Evolutionary conservation across 805 yeast species (phyloP).

Genomic region (Cyberlindnera veronae): DNA sequence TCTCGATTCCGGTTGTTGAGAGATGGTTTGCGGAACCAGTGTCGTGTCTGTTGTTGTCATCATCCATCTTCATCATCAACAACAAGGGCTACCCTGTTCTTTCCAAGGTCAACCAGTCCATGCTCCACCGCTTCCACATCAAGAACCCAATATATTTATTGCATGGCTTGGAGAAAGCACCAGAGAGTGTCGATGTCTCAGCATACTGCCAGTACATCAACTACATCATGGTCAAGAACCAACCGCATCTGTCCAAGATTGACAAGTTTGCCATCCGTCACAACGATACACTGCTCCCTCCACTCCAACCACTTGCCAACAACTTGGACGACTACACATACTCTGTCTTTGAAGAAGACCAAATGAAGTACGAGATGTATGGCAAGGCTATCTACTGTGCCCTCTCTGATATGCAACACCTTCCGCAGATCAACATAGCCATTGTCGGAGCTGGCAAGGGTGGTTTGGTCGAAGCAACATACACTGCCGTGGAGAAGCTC

Average conservation of each 20-base stretch:
- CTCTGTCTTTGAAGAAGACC: slow-evolving; percentile 67
- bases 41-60: slow-evolving; percentile 50
- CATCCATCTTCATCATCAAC: slow-evolving; percentile 54
- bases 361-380: slow-evolving; percentile 64
- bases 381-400: slow-evolving; percentile 23
- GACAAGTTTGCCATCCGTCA: slow-evolving; percentile 32
- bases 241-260: slow-evolving; percentile 28
- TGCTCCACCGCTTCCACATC: slow-evolving; percentile 42
- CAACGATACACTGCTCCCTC: slow-evolving; percentile 37
- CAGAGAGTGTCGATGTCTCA: slow-evolving; percentile 30
- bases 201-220: slow-evolving; percentile 43
- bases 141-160: slow-evolving; percentile 42
- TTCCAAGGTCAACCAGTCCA: slow-evolving; percentile 50
- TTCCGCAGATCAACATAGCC: slow-evolving; percentile 38
- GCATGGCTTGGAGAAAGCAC: slow-evolving; percentile 50
- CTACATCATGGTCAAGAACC: slow-evolving; percentile 34
- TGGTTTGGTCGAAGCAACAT: slow-evolving; percentile 59
- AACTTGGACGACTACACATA: slow-evolving; percentile 60
- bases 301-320: slow-evolving; percentile 68
- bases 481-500: slow-evolving; percentile 38
- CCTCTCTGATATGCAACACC: slow-evolving; percentile 22
- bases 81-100: slow-evolving; percentile 63
- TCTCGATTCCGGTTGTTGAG: slow-evolving; percentile 47
- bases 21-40: slow-evolving; percentile 73
- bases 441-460: slow-evolving; percentile 91